Percentiles rank a stretch among this genome's conserved stretches.
phyloP scores from a whole-genome alignment of 73 alveolate genomes.

The Tetrahymena borealis region DNA sequence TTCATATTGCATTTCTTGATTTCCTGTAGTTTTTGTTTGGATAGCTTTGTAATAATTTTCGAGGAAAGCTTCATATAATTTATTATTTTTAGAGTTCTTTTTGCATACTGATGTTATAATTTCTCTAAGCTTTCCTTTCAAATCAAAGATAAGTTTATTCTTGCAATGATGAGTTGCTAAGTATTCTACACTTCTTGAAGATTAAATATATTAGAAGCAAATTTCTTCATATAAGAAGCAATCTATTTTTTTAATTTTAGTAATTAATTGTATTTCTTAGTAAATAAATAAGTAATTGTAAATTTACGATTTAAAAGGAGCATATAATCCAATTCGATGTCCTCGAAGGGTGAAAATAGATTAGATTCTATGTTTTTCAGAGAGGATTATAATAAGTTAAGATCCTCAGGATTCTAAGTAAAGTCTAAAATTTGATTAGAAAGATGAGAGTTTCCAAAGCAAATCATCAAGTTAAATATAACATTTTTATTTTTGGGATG shows the following conservation, averaged over 20 bases:
- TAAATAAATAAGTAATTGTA: too few relatives aligned
- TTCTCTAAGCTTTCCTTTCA: not conserved
- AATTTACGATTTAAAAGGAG: not conserved
- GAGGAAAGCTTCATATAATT: not conserved
- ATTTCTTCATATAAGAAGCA: not conserved
- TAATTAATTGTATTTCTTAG: not conserved
- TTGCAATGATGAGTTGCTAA: not conserved
- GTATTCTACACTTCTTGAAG: not conserved
- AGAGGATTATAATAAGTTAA: not conserved
- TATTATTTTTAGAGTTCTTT: not conserved
- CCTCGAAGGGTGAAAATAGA: not conserved
- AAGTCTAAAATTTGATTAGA: not conserved
- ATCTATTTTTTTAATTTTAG: not conserved
- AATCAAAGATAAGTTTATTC: not conserved
- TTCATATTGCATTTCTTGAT: not conserved
- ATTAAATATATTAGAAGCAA: not conserved
- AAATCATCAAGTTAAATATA: not conserved
- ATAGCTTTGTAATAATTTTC: not conserved
- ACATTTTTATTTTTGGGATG: not conserved
- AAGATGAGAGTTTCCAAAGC: not conserved
- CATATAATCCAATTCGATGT: not conserved
- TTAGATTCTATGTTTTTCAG: not conserved
- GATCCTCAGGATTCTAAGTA: not conserved
- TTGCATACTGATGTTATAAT: not conserved
- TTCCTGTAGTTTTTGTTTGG: not conserved